Conservation (phyloP, 2,329 filamentous ascomycete species). For the Alternaria rosae region DNA sequence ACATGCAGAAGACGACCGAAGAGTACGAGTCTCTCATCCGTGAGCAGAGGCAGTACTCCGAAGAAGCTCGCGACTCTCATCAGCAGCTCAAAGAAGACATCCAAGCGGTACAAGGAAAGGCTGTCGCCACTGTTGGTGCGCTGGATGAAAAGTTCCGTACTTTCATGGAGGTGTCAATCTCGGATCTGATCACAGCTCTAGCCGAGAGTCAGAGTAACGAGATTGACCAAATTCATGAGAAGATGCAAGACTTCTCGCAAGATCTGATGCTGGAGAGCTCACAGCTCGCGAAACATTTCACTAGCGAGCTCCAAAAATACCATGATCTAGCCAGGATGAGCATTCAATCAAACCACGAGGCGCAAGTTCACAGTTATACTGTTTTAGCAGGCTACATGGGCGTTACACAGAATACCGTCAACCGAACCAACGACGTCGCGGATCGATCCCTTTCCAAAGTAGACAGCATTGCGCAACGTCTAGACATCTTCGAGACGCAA, state of each 20-base stretch:
- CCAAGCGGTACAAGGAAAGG: slow-evolving; percentile 28
- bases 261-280: slow-evolving; percentile 29
- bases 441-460: slow-evolving; percentile 23
- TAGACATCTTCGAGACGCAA: slow-evolving; percentile 27
- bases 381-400: slow-evolving; percentile 22
- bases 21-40: slow-evolving; percentile 33
- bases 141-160: slow-evolving; percentile 29
- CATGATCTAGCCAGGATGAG: slow-evolving; percentile 22
- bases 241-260: slow-evolving; percentile 30
- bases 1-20: slow-evolving; percentile 30
- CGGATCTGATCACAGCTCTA: slow-evolving; percentile 25
- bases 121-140: slow-evolving; percentile 22
- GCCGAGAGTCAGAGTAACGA: slow-evolving; percentile 25
- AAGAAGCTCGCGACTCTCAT: slow-evolving; percentile 32
- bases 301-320: slow-evolving; percentile 22
- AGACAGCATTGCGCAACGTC: slow-evolving; percentile 24
- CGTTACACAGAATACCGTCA: slow-evolving; percentile 16
- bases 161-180: slow-evolving; percentile 31
- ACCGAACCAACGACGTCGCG: slow-evolving; percentile 18
- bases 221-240: slow-evolving; percentile 21
- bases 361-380: slow-evolving; percentile 27
- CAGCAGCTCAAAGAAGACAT: slow-evolving; percentile 24
- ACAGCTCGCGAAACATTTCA: slow-evolving; percentile 22
- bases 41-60: slow-evolving; percentile 33
- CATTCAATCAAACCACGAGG: slow-evolving; percentile 25